phyloP scores from a whole-genome alignment of 1,139 yeast genomes.

The Pichia terricola region DNA sequence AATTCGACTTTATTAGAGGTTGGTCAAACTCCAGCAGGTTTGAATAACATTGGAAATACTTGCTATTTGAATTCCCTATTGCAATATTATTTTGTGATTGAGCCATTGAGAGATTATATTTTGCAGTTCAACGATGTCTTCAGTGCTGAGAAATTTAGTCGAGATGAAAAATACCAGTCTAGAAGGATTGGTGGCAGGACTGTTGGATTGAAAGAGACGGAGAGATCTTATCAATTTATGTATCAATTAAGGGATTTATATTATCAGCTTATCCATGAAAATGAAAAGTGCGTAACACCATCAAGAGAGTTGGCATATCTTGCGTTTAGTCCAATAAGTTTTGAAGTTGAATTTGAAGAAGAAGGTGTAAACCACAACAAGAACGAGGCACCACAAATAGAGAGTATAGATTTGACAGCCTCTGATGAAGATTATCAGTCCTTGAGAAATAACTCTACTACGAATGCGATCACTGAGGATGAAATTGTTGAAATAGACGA shows the following conservation, averaged over 20 bases:
- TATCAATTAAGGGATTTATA: conserved; percentile 63
- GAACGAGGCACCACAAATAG: neutral
- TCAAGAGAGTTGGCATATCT: conserved; percentile 77
- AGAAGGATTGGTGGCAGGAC: conserved; percentile 81
- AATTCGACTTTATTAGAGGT: conserved; percentile 53
- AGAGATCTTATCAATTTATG: conserved; percentile 73
- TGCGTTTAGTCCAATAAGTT: conserved; percentile 71
- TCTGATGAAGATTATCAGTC: neutral
- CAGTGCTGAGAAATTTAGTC: conserved; percentile 23
- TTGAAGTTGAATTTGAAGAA: conserved; percentile 48
- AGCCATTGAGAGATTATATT: conserved; percentile 66
- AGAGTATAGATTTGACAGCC: neutral
- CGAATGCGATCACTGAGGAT: neutral
- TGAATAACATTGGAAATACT: conserved; percentile 90
- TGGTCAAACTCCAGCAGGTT: conserved; percentile 78
- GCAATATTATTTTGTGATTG: conserved; percentile 81
- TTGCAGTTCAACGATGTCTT: conserved; percentile 36
- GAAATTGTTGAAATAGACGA: neutral
- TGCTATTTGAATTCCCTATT: conserved; percentile 85
- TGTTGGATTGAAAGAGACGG: conserved; percentile 64
- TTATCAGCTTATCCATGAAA: conserved; percentile 55
- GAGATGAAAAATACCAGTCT: conserved; percentile 22
- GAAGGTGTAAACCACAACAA: neutral
- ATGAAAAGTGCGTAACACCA: conserved; percentile 65
- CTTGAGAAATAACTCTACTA: neutral